Evolutionary conservation across 208 protist species (phyloP).

Genomic region (Acanthamoeba royreba): DNA sequence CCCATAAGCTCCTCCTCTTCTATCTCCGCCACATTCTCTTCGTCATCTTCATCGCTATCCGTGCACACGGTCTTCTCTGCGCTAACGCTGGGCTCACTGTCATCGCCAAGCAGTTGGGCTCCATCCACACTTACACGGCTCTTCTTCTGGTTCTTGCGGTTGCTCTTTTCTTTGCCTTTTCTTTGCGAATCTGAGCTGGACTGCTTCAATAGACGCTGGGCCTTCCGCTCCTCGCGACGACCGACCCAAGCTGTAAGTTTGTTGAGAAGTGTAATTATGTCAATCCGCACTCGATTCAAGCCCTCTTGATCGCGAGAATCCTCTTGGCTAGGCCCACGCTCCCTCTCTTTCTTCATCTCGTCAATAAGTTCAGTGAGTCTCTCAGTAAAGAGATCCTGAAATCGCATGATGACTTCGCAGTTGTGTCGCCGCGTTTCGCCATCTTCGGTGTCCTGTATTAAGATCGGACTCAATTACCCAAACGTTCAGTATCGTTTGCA

Average conservation of each 20-base stretch:
- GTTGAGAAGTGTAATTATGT: not conserved
- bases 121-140: not conserved
- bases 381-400: not conserved
- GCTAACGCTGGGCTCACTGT: too few species aligned
- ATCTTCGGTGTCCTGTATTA: not conserved
- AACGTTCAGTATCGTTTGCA: not conserved
- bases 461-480: not conserved
- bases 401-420: not conserved
- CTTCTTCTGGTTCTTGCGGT: not conserved
- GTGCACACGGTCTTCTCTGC: not conserved
- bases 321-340: not conserved
- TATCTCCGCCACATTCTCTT: not conserved
- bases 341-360: not conserved
- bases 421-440: not conserved
- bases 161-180: not conserved
- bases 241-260: not conserved
- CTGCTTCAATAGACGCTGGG: not conserved
- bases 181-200: not conserved
- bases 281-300: not conserved
- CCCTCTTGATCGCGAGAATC: not conserved
- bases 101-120: not conserved
- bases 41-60: too few species aligned
- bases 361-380: not conserved
- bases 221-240: not conserved
- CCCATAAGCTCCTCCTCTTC: not conserved